Percentiles rank a stretch among this genome's conserved stretches.
Conservation (phyloP, 2,329 filamentous ascomycete genomes). For the Trichoderma atrobrunneum region DNA sequence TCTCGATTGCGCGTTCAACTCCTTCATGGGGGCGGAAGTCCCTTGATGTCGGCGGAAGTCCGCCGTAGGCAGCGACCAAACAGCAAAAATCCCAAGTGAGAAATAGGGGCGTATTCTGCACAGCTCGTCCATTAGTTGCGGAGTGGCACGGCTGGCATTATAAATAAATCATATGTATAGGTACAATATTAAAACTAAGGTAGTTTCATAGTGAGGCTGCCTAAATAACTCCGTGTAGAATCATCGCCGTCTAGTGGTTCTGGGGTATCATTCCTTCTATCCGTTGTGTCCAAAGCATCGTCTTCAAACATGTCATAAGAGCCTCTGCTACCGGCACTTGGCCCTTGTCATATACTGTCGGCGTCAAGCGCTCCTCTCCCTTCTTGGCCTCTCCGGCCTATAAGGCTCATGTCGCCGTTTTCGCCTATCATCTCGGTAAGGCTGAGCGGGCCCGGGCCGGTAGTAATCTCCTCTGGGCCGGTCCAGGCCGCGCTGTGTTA, state of each 20-base stretch:
- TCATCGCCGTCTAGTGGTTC: neutral
- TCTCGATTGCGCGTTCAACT: neutral
- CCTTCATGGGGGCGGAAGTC: constrained; percentile 12
- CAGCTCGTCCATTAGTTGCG: neutral
- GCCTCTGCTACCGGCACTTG: neutral
- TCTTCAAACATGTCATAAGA: neutral
- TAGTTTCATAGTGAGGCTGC: neutral
- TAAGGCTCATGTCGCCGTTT: neutral
- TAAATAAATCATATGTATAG: neutral
- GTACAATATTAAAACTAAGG: neutral
- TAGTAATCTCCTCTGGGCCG: neutral
- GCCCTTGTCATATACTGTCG: neutral
- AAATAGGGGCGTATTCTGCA: neutral
- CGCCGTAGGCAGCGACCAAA: neutral
- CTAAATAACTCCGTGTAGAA: neutral
- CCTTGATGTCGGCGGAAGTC: constrained; percentile 13
- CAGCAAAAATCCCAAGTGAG: neutral
- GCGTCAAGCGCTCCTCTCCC: neutral
- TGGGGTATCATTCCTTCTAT: constrained; percentile 9
- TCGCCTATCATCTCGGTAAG: neutral
- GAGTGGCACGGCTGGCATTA: neutral
- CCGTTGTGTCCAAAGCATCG: neutral
- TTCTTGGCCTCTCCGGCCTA: neutral
- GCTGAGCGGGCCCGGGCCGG: neutral
- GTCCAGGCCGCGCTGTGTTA: neutral